A percentile compares a stretch with the other conserved stretches of the same genome.
Evolutionary conservation across 805 yeast genomes (phyloP).

Genomic region (Kluyveromyces nonfermentans): DNA sequence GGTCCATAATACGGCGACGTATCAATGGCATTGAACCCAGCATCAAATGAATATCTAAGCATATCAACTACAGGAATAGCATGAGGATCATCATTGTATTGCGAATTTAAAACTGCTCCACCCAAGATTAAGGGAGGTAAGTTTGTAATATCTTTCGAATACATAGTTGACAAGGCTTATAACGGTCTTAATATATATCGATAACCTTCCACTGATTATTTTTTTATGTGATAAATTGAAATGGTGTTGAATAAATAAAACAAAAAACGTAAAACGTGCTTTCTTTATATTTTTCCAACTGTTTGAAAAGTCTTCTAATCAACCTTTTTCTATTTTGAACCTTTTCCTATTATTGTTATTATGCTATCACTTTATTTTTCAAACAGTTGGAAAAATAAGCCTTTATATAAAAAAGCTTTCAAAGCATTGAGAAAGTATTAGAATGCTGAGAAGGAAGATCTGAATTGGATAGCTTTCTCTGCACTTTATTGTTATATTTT

Average conservation of each 20-base stretch:
- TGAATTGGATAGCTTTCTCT: background rate
- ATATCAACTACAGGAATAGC: conserved; percentile 49
- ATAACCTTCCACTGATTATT: no score
- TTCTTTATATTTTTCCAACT: no score
- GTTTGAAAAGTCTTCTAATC: no score
- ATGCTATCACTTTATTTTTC: background rate
- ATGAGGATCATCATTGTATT: conserved; percentile 64
- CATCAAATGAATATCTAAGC: conserved; percentile 46
- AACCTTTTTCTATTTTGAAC: no score
- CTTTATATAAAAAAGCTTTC: background rate
- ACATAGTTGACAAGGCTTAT: background rate
- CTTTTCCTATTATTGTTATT: no score
- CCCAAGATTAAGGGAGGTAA: conserved; percentile 57
- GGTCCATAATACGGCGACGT: conserved; percentile 94
- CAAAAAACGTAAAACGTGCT: no score
- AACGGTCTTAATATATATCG: background rate
- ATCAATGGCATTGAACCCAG: conserved; percentile 72
- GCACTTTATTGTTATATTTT: no score
- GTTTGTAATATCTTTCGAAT: conserved; percentile 29
- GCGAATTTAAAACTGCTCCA: conserved; percentile 80
- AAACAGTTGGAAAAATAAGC: background rate
- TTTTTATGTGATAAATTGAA: no score
- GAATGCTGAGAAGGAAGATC: background rate
- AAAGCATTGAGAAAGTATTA: background rate
- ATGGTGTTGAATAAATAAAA: no score